Evolutionary conservation across 352 stramenopile genomes (phyloP).

Genomic region (Phytopythium chamaehyphon): DNA sequence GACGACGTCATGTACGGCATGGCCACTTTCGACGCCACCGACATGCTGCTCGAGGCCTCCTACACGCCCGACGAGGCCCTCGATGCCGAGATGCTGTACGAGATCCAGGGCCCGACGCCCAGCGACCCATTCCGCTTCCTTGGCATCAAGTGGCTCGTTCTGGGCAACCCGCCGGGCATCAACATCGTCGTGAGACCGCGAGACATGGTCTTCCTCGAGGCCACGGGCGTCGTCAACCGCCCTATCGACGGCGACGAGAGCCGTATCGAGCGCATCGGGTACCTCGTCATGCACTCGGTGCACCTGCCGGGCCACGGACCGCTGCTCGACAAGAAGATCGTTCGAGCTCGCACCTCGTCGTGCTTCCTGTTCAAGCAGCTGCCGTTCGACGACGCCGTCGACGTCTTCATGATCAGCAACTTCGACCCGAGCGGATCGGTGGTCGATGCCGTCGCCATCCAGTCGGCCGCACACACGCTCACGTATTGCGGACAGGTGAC

Average conservation of each 20-base stretch:
- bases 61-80: constrained; percentile 48
- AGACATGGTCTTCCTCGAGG: constrained; percentile 40
- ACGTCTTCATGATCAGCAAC: constrained; percentile 48
- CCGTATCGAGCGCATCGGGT: constrained; percentile 34
- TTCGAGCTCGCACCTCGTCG: constrained; percentile 29
- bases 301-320: constrained; percentile 26
- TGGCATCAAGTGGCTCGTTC: constrained; percentile 44
- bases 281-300: constrained; percentile 49
- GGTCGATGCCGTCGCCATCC: constrained; percentile 20
- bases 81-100: constrained; percentile 41
- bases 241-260: constrained; percentile 13
- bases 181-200: constrained; percentile 36
- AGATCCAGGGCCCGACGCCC: constrained; percentile 34
- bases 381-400: constrained; percentile 23
- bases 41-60: constrained; percentile 45
- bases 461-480: constrained; percentile 29
- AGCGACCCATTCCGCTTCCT: constrained; percentile 41
- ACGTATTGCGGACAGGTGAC: constrained; percentile 28
- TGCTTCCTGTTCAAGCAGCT: constrained; percentile 37
- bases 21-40: constrained; percentile 33
- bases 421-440: constrained; percentile 35
- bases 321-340: constrained; percentile 27
- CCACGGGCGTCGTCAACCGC: constrained; percentile 31
- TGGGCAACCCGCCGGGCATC: constrained; percentile 15
- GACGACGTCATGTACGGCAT: constrained; percentile 67